Evolutionary conservation across 345 rosid species (phyloP).

Genomic region (Crucihimalaya himalaica): DNA sequence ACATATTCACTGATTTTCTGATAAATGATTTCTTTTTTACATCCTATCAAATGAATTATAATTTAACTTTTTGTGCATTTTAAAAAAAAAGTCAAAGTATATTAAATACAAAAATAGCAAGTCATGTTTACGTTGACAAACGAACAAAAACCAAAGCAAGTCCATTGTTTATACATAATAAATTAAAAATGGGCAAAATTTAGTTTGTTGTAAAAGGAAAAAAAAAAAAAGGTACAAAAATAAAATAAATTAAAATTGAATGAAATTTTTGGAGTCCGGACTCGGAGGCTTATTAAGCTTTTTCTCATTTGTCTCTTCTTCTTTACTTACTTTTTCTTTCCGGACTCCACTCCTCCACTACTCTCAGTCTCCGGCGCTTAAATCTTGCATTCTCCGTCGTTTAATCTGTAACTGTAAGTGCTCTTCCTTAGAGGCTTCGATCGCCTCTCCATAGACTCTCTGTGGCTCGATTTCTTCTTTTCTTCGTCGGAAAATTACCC

Average conservation of each 20-base stretch:
- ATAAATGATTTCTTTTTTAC: too few relatives aligned
- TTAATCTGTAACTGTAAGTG: slow-evolving; percentile 31
- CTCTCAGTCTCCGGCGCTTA: slow-evolving; percentile 12
- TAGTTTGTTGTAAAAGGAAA: background rate
- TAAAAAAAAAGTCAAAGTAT: too few relatives aligned
- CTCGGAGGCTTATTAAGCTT: background rate
- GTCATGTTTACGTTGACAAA: background rate
- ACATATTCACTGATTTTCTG: too few relatives aligned
- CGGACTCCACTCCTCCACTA: background rate
- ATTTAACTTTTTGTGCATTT: too few relatives aligned
- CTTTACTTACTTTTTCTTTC: background rate
- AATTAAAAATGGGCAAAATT: background rate
- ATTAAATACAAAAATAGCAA: background rate
- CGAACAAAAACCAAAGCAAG: background rate
- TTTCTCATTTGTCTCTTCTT: background rate
- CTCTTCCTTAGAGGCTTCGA: background rate
- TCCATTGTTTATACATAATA: background rate
- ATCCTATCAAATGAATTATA: too few relatives aligned
- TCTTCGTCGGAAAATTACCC: background rate
- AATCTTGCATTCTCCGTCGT: slow-evolving; percentile 19
- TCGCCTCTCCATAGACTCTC: background rate
- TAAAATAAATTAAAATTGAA: background rate
- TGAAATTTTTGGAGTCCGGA: slow-evolving; percentile 29
- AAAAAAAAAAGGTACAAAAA: background rate
- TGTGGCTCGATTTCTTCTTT: slow-evolving; percentile 6